Percentiles rank a stretch among this genome's conserved stretches.
phyloP scores from a whole-genome alignment of 2,329 filamentous ascomycete genomes.

The Aureobasidium vineae region DNA sequence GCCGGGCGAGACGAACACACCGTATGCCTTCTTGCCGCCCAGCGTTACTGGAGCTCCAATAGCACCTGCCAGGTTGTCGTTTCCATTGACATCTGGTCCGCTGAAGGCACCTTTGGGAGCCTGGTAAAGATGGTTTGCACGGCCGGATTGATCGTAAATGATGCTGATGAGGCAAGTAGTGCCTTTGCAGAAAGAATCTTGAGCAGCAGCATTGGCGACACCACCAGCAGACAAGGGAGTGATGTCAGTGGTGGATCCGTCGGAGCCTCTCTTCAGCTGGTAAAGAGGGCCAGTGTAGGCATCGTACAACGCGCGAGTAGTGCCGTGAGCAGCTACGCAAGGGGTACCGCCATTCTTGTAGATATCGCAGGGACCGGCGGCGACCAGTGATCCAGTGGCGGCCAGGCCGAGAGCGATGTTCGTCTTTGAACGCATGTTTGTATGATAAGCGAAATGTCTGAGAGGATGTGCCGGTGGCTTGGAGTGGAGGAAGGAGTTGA shows the following conservation, averaged over 20 bases:
- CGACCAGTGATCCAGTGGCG: conserved; percentile 43
- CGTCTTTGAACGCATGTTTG: conserved; percentile 15
- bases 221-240: conserved; percentile 57
- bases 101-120: conserved; percentile 57
- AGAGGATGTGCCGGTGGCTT: background rate
- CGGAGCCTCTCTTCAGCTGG: conserved; percentile 58
- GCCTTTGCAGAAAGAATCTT: conserved; percentile 41
- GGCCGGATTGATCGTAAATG: conserved; percentile 63
- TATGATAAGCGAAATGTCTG: background rate
- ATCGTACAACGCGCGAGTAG: conserved; percentile 62
- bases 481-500: background rate
- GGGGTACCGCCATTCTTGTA: conserved; percentile 59
- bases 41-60: conserved; percentile 61
- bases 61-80: conserved; percentile 60
- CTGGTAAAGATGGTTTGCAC: conserved; percentile 61
- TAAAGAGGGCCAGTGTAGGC: conserved; percentile 56
- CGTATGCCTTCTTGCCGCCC: conserved; percentile 57
- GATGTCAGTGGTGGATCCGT: conserved; percentile 51
- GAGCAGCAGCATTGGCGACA: conserved; percentile 60
- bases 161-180: conserved; percentile 34
- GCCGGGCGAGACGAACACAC: conserved; percentile 60
- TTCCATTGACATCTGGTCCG: conserved; percentile 57
- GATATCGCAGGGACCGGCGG: conserved; percentile 61
- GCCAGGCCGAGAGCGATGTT: conserved; percentile 32
- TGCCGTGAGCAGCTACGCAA: conserved; percentile 64